Percentiles rank a stretch among this genome's conserved stretches.
Evolutionary conservation across 108 stramenopile species (phyloP).

Genomic region (Ochromonas danica): DNA sequence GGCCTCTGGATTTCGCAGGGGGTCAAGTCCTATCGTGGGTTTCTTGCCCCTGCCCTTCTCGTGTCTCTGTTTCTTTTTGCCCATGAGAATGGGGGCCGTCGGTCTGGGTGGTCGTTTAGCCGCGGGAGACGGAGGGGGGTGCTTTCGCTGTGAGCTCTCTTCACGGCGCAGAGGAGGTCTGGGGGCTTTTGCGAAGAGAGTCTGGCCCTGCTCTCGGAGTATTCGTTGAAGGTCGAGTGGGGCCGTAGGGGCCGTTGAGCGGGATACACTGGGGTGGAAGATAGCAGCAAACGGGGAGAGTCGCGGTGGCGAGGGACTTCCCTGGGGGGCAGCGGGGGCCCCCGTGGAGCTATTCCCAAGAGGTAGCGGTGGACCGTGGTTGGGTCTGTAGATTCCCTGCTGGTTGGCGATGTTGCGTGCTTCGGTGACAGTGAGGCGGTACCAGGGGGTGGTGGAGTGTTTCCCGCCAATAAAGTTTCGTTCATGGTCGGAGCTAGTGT

Average conservation of each 20-base stretch:
- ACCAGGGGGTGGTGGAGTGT: constrained; percentile 12
- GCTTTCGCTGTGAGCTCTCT: constrained; percentile 13
- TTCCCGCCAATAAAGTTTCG: constrained; percentile 15
- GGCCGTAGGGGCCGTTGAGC: constrained; percentile 12
- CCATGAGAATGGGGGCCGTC: constrained; percentile 12
- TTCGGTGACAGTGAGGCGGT: constrained; percentile 13
- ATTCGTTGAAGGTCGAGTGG: constrained; percentile 14
- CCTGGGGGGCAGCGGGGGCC: constrained; percentile 11
- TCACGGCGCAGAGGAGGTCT: constrained; percentile 12
- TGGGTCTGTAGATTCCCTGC: constrained; percentile 13
- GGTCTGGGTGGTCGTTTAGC: constrained; percentile 13
- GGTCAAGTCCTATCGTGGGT: constrained; percentile 13
- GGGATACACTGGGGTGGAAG: constrained; percentile 13
- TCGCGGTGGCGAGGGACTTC: constrained; percentile 8
- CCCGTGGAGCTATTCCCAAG: constrained; percentile 13
- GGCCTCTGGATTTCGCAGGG: constrained; percentile 12
- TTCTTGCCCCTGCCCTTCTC: constrained; percentile 13
- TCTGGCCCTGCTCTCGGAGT: constrained; percentile 12
- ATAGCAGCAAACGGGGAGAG: constrained; percentile 13
- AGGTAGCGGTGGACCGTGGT: constrained; percentile 12
- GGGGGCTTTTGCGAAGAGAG: constrained; percentile 13
- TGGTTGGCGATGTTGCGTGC: constrained; percentile 13
- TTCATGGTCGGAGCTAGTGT: constrained; percentile 14
- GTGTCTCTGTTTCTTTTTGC: constrained; percentile 15
- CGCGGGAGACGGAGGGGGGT: constrained; percentile 11